phyloP scores from a whole-genome alignment of 1,284 basidiomycete species.

The Irpex rosettiformis region DNA sequence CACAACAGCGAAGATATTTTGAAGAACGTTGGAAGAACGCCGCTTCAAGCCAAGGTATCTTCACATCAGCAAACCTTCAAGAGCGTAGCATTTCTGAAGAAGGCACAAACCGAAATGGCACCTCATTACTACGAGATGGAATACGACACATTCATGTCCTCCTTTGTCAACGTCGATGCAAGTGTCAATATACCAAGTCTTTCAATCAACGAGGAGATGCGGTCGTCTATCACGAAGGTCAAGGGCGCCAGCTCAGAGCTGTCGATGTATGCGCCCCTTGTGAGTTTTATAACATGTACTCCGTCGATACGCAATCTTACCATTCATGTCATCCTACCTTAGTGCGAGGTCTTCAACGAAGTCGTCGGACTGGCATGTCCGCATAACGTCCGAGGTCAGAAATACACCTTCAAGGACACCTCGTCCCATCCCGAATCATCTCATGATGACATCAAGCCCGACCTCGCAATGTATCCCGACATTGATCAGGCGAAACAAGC shows the following conservation, averaged over 20 bases:
- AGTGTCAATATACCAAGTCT: background rate
- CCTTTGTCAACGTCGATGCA: background rate
- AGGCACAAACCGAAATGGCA: background rate
- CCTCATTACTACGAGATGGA: background rate
- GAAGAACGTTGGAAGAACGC: background rate
- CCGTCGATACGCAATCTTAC: no score
- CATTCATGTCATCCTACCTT: no score
- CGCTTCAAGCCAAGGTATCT: background rate
- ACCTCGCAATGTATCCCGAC: background rate
- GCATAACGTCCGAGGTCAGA: background rate
- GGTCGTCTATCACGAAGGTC: no score
- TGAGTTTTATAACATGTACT: no score
- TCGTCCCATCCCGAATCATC: background rate
- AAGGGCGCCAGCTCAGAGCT: no score
- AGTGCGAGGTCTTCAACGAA: background rate
- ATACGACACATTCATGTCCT: background rate
- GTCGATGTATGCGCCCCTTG: no score
- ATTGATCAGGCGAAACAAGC: background rate
- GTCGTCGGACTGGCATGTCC: conserved; percentile 19
- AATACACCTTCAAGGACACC: background rate
- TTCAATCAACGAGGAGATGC: background rate
- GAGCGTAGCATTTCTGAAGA: background rate
- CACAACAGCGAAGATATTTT: no score
- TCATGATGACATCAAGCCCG: background rate
- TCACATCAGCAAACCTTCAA: background rate